Conservation (phyloP, 1,284 basidiomycete species). For the Ustanciosporium gigantosporum region DNA sequence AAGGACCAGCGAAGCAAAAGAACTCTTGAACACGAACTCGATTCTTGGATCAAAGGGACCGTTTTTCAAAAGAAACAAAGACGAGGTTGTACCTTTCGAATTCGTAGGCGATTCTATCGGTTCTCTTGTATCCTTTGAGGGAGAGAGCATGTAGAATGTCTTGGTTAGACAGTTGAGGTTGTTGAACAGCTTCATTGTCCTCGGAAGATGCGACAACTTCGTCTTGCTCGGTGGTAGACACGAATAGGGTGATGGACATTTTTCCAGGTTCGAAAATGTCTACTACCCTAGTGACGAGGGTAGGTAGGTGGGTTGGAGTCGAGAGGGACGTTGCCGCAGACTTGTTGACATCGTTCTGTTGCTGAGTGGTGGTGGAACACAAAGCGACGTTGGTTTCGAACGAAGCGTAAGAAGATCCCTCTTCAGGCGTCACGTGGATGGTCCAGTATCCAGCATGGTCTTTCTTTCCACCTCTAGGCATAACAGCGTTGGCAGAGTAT, state of each 20-base stretch:
- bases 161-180: slow-evolving; percentile 37
- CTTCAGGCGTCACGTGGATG: slow-evolving; percentile 97
- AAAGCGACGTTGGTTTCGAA: slow-evolving; percentile 98
- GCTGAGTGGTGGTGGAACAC: slow-evolving; percentile 62
- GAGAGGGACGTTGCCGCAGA: slow-evolving; percentile 5
- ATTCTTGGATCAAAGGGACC: no score
- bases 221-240: slow-evolving; percentile 68
- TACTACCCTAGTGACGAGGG: slow-evolving; percentile 83
- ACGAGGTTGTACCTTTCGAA: slow-evolving; percentile 93
- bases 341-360: no score
- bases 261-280: slow-evolving; percentile 88
- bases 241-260: slow-evolving; percentile 87
- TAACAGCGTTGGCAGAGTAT: slow-evolving; percentile 90
- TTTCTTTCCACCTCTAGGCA: slow-evolving; percentile 32
- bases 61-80: slow-evolving; percentile 62
- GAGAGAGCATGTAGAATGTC: slow-evolving; percentile 54
- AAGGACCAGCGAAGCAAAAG: background rate
- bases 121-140: slow-evolving; percentile 66
- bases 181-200: slow-evolving; percentile 11
- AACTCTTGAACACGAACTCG: no score
- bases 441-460: slow-evolving; percentile 74
- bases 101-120: slow-evolving; percentile 97
- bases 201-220: slow-evolving; percentile 28
- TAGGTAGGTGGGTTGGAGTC: slow-evolving; percentile 65
- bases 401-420: slow-evolving; percentile 94